These are phyloP conservation scores for Exophiala dermatitidis DNA, from an alignment of 2,329 filamentous ascomycete species.

Conservation along the genomic window DNA sequence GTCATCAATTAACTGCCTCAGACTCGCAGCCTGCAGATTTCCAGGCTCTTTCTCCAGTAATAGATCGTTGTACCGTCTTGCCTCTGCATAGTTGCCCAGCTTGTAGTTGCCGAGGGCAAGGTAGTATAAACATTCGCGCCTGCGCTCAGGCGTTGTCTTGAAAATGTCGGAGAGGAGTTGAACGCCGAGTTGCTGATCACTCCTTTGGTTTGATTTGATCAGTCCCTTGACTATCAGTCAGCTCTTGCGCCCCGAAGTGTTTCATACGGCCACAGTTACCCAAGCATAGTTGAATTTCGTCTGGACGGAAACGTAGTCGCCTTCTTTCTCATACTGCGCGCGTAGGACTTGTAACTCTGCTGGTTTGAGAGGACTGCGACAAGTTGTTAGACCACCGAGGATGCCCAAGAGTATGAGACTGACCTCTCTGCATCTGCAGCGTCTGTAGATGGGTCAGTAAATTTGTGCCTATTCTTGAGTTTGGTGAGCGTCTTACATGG, in stretches of 20 bases:
- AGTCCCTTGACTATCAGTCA: constrained; percentile 58
- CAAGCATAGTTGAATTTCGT: constrained; percentile 99
- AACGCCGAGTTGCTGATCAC: constrained; percentile 89
- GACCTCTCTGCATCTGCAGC: constrained; percentile 95
- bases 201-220: constrained; percentile 79
- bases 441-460: constrained; percentile 51
- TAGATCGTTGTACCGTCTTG: constrained; percentile 87
- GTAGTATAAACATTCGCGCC: constrained; percentile 97
- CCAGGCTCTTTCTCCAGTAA: constrained; percentile 83
- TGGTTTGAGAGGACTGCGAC: constrained; percentile 69
- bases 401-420: constrained; percentile 26
- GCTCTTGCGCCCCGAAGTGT: background rate
- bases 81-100: constrained; percentile 93
- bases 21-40: constrained; percentile 82
- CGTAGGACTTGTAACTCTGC: constrained; percentile 89
- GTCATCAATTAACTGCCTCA: constrained; percentile 85
- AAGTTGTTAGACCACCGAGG: constrained; percentile 1
- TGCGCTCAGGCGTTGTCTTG: constrained; percentile 81
- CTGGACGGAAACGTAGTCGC: constrained; percentile 91
- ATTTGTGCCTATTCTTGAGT: background rate
- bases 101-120: constrained; percentile 96
- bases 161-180: constrained; percentile 95
- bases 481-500: constrained; percentile 38
- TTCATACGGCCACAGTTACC: constrained; percentile 49
- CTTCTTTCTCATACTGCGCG: constrained; percentile 93